phyloP scores from a whole-genome alignment of 176 grass and related monocot species.

The Carex cristatella region DNA sequence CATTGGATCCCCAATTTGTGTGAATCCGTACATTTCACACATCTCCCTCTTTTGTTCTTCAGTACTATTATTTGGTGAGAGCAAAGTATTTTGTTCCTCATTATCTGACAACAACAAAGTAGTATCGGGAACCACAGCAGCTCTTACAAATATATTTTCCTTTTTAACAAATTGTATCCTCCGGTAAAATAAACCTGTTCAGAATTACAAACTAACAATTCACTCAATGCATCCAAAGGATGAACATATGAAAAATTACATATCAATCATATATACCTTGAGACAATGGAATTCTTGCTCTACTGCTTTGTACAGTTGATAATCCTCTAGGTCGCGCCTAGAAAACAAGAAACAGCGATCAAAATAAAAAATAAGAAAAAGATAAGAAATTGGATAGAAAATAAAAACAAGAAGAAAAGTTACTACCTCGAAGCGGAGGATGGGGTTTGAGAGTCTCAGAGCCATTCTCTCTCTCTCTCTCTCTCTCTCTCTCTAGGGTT shows the following conservation, averaged over 20 bases:
- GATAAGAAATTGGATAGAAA: neutral
- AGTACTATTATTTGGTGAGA: constrained; percentile 12
- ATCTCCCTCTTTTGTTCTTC: constrained; percentile 52
- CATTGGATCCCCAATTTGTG: constrained; percentile 76
- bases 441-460: neutral
- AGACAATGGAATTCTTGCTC: neutral
- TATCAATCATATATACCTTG: constrained; percentile 3
- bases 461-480: neutral
- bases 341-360: neutral
- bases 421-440: neutral
- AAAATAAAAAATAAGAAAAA: neutral
- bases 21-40: constrained; percentile 74
- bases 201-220: neutral
- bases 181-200: constrained; percentile 8
- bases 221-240: too few relatives aligned
- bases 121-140: constrained; percentile 39
- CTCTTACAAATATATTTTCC: neutral
- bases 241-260: too few relatives aligned
- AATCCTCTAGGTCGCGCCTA: constrained; percentile 13
- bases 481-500: neutral
- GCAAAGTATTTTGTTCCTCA: constrained; percentile 25
- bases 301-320: neutral
- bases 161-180: neutral
- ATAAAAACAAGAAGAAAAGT: neutral
- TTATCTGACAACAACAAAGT: constrained; percentile 37